Evolutionary conservation across 441 rosid species (phyloP).

Genomic region (Adansonia madagascariensis): DNA sequence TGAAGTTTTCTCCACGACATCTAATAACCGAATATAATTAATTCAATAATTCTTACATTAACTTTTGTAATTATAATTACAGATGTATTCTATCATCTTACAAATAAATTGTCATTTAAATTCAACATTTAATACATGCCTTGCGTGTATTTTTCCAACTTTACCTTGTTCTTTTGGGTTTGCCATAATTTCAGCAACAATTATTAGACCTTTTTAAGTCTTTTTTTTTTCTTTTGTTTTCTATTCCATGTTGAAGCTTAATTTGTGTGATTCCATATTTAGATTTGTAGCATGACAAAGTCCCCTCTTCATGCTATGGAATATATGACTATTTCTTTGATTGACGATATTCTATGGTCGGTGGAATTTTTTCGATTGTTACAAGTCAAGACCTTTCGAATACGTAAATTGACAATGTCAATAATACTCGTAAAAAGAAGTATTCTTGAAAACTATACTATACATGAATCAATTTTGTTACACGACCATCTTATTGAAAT

Average conservation of each 20-base stretch:
- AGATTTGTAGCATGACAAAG: neutral
- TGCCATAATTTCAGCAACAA: neutral
- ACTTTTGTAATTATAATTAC: neutral
- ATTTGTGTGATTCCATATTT: neutral
- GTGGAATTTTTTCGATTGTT: neutral
- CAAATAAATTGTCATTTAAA: neutral
- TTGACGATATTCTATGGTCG: neutral
- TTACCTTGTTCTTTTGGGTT: neutral
- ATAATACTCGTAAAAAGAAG: neutral
- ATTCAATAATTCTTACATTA: no score
- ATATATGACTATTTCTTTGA: neutral
- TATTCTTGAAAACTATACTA: neutral
- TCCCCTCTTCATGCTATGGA: neutral
- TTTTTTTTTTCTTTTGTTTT: neutral
- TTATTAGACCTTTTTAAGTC: neutral
- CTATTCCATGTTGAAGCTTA: neutral
- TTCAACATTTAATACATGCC: neutral
- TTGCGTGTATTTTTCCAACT: neutral
- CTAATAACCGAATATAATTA: no score
- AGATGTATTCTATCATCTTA: neutral
- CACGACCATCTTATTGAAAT: neutral
- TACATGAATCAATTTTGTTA: neutral
- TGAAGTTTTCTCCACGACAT: neutral
- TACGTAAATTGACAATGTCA: neutral
- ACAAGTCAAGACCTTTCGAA: neutral